Evolutionary conservation across 768 basidiomycete species (phyloP).

Genomic region (Kwoniella sp.): DNA sequence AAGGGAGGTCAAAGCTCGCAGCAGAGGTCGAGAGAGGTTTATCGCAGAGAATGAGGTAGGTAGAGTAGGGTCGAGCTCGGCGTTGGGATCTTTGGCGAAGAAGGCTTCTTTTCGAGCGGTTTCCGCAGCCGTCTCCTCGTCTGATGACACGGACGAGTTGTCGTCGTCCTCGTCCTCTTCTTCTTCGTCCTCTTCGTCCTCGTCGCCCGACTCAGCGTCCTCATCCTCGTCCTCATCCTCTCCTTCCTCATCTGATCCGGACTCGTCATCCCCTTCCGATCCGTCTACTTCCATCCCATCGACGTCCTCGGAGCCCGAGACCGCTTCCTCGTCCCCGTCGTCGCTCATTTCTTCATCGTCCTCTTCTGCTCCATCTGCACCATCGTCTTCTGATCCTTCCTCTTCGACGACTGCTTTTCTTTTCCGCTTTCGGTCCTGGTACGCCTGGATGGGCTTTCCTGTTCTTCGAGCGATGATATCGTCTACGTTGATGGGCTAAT

Average conservation of each 20-base stretch:
- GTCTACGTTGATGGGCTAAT: conserved; percentile 76
- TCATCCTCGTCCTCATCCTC: conserved; percentile 43
- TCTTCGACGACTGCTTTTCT: conserved; percentile 46
- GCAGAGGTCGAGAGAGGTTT: conserved; percentile 91
- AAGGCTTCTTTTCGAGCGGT: conserved; percentile 79
- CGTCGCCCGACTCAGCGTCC: conserved; percentile 57
- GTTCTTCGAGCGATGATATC: conserved; percentile 81
- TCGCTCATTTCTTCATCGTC: conserved; percentile 52
- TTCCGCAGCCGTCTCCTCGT: conserved; percentile 62
- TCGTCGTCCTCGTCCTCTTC: conserved; percentile 51
- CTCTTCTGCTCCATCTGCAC: conserved; percentile 30
- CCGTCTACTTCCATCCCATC: conserved; percentile 42
- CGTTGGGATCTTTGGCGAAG: conserved; percentile 65
- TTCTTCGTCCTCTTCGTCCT: conserved; percentile 53
- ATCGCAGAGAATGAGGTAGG: conserved; percentile 76
- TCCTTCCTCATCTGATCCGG: conserved; percentile 50
- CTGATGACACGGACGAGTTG: conserved; percentile 43
- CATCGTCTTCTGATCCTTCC: conserved; percentile 44
- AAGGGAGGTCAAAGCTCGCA: conserved; percentile 83
- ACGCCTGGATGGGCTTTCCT: conserved; percentile 56
- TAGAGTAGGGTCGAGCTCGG: conserved; percentile 62
- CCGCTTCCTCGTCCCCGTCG: conserved; percentile 37
- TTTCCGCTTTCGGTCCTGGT: conserved; percentile 65
- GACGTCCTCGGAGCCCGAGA: conserved; percentile 24
- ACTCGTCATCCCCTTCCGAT: conserved; percentile 50